phyloP scores from a whole-genome alignment of 441 rosid species.

The Syzygium syzygioides region DNA sequence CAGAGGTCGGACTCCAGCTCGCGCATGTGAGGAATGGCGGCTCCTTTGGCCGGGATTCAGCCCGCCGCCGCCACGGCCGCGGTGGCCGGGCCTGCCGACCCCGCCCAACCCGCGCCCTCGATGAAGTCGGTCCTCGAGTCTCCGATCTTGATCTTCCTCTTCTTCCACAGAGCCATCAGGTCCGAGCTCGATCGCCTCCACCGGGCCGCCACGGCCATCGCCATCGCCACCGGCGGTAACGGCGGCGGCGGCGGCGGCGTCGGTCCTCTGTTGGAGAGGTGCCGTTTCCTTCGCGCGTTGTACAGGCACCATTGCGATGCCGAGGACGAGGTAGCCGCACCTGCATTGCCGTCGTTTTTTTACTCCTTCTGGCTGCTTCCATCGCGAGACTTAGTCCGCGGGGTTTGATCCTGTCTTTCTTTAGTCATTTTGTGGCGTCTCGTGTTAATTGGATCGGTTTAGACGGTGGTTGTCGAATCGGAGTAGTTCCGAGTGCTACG shows the following conservation, averaged over 20 bases:
- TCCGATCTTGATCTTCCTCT: conserved; percentile 63
- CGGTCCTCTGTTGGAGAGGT: conserved; percentile 38
- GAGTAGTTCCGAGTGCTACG: background rate
- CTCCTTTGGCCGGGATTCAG: conserved; percentile 38
- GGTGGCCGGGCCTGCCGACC: conserved; percentile 43
- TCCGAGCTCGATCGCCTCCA: conserved; percentile 67
- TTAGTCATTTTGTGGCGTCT: background rate
- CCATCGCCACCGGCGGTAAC: conserved; percentile 33
- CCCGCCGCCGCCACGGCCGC: conserved; percentile 28
- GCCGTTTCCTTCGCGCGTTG: conserved; percentile 44
- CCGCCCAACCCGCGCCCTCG: conserved; percentile 35
- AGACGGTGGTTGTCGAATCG: background rate
- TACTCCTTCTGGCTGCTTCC: background rate
- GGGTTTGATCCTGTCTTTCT: background rate
- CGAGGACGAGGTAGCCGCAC: conserved; percentile 53
- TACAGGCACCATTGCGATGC: conserved; percentile 76
- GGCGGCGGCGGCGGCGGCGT: conserved; percentile 29
- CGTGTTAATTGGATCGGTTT: background rate
- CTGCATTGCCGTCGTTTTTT: conserved; percentile 2
- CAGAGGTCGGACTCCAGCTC: background rate
- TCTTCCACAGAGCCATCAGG: conserved; percentile 67
- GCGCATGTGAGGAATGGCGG: conserved; percentile 28
- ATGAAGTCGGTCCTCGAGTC: conserved; percentile 40
- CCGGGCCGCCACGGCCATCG: conserved; percentile 47
- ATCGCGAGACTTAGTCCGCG: background rate